A percentile compares a stretch with the other conserved stretches of the same genome.
Conservation (phyloP, 805 yeast species). For the Cyberlindnera subsufficiens region DNA sequence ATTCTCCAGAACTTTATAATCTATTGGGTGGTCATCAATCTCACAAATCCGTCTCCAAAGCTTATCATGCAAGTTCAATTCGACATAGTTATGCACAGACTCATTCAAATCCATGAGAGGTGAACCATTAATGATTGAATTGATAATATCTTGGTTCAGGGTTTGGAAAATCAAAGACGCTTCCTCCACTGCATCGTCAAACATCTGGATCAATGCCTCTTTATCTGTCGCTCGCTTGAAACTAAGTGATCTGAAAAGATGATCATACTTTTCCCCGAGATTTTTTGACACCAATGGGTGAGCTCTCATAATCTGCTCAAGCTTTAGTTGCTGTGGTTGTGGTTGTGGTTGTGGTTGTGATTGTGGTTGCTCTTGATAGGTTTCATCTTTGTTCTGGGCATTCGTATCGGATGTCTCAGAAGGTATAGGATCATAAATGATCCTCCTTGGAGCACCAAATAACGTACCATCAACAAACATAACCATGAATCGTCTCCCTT, state of each 20-base stretch:
- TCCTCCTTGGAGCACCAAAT: slow-evolving; percentile 30
- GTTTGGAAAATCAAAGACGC: slow-evolving; percentile 25
- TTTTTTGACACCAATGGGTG: slow-evolving; percentile 33
- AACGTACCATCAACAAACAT: slow-evolving; percentile 54
- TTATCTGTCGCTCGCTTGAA: slow-evolving; percentile 25
- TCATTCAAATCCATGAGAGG: slow-evolving; percentile 42
- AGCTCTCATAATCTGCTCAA: slow-evolving; percentile 34
- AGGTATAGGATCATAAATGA: slow-evolving; percentile 5
- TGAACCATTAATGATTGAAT: slow-evolving; percentile 22
- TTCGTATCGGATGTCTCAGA: slow-evolving; percentile 1
- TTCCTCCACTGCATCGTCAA: slow-evolving; percentile 21
- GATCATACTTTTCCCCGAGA: slow-evolving; percentile 34
- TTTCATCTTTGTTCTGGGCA: not conserved
- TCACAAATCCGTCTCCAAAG: slow-evolving; percentile 48
- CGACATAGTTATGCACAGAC: slow-evolving; percentile 66
- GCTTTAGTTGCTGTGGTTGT: slow-evolving; percentile 16
- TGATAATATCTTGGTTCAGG: slow-evolving; percentile 18
- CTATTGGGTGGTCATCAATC: slow-evolving; percentile 17
- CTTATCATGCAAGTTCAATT: slow-evolving; percentile 57
- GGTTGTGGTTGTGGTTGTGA: not conserved
- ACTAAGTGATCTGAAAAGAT: slow-evolving; percentile 32
- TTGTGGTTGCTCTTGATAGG: not conserved
- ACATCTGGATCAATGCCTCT: slow-evolving; percentile 22
- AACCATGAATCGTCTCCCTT: slow-evolving; percentile 49
- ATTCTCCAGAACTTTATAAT: slow-evolving; percentile 21